Conservation (phyloP, 2,329 filamentous ascomycete genomes). For the Stachybotrys chlorohalonatus region DNA sequence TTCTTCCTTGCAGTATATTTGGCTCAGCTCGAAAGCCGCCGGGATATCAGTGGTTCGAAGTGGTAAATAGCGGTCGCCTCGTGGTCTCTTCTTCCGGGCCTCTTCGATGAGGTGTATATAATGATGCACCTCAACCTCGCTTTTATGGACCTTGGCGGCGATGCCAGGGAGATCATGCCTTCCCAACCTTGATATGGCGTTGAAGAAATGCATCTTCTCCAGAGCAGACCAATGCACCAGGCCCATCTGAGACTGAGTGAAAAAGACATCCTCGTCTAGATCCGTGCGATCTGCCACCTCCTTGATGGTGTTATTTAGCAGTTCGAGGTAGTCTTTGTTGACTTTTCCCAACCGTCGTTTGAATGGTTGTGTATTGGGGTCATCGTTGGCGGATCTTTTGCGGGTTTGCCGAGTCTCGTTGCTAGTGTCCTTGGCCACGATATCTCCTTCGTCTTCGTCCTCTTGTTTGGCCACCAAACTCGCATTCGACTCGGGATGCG, state of each 20-base stretch:
- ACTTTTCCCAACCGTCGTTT: constrained; percentile 36
- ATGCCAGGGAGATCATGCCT: constrained; percentile 54
- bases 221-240: constrained; percentile 57
- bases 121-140: constrained; percentile 60
- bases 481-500: background rate
- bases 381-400: constrained; percentile 19
- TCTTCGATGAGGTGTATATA: constrained; percentile 57
- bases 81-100: constrained; percentile 30
- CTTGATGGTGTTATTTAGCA: constrained; percentile 50
- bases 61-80: constrained; percentile 17
- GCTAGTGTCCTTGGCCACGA: background rate
- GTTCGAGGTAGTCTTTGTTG: constrained; percentile 36
- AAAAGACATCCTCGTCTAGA: constrained; percentile 15
- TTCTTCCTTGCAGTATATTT: constrained; percentile 54
- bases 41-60: constrained; percentile 50
- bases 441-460: background rate
- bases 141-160: constrained; percentile 58
- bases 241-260: constrained; percentile 52
- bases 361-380: constrained; percentile 20
- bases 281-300: constrained; percentile 34
- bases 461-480: background rate
- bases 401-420: background rate
- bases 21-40: constrained; percentile 63
- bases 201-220: constrained; percentile 67
- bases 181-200: constrained; percentile 54